Evolutionary conservation across 495 filamentous ascomycete genomes (phyloP), one percentile per base, ranked within the genome.

Genomic region (Talaromyces thailandensis): DNA sequence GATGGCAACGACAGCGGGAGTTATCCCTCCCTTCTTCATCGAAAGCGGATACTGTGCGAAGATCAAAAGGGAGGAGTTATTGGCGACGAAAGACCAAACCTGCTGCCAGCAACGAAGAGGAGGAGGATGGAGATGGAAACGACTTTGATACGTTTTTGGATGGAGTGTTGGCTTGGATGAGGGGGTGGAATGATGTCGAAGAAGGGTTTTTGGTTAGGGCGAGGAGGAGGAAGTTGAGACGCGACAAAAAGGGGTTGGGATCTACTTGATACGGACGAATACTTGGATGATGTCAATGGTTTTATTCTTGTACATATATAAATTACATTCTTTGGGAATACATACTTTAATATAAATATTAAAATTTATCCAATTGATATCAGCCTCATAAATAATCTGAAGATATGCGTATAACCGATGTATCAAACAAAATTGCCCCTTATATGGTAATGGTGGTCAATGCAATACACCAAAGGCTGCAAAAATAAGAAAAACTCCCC

Each of bases 171-270:
- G 76, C 71, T 7, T 78, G 74, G 74, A 76, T 77, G 74, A 67
- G 73, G 8, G 76, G 74, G 12, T 76, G 74, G 74, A 70, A 67
- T 57, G 74, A 77, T 65, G 67, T 72, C 14, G 71, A 76, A 66
- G 74, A 75, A 58, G 75, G 67, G 6, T 74, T 73, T 52, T 64
- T 64, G 29, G 51, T 64, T n/a, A 68, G 72, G 58, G 66, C 70
- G 52, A 67, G 35, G 26, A 65, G 62, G 16, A 69, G 75, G 24
- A 66, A 62, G 23, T 35, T 48, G 35, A 60, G 67, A 64, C 66
- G 69, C 45, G 68, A 73, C 1, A 51, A 28, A 18, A 51, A 43
- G 14, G 51, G 16, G 4, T 9, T 58, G 18, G 32, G 32, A 16
- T 40, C 31, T 40, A 40, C 32, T 12, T 14, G 32, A 31, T 31